Conservation (phyloP, 2,329 filamentous ascomycete genomes). For the Calonectria montana region DNA sequence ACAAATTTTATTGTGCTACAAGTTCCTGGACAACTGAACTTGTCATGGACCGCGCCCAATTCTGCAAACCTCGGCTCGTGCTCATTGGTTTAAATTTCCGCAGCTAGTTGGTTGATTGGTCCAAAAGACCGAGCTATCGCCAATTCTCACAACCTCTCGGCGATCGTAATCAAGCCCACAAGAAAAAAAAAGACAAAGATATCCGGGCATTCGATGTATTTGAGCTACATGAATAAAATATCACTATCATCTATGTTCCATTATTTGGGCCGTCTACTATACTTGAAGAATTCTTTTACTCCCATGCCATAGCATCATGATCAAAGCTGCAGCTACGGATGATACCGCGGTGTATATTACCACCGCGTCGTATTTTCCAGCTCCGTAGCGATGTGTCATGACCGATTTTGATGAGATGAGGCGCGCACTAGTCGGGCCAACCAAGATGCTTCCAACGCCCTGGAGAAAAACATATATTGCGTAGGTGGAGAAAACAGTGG, state of each 20-base stretch:
- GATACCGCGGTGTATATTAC: background rate
- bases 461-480: slow-evolving; percentile 29
- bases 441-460: slow-evolving; percentile 31
- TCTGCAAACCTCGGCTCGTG: too few species aligned
- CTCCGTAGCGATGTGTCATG: background rate
- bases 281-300: background rate
- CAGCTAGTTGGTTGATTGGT: background rate
- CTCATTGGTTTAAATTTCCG: background rate
- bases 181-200: background rate
- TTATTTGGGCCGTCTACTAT: background rate
- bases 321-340: background rate
- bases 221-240: background rate
- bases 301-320: slow-evolving; percentile 5
- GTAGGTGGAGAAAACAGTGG: slow-evolving; percentile 24
- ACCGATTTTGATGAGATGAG: background rate
- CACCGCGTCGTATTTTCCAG: slow-evolving; percentile 2
- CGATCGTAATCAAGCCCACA: background rate
- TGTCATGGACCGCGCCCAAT: too few species aligned
- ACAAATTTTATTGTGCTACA: too few species aligned
- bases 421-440: slow-evolving; percentile 25
- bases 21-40: too few species aligned
- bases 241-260: background rate
- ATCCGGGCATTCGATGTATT: background rate
- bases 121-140: background rate
- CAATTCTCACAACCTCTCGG: background rate